A percentile compares a stretch with the other conserved stretches of the same genome.
Evolutionary conservation across 371 early-diverging fungal species (phyloP).

Genomic region (Mucor sp.): DNA sequence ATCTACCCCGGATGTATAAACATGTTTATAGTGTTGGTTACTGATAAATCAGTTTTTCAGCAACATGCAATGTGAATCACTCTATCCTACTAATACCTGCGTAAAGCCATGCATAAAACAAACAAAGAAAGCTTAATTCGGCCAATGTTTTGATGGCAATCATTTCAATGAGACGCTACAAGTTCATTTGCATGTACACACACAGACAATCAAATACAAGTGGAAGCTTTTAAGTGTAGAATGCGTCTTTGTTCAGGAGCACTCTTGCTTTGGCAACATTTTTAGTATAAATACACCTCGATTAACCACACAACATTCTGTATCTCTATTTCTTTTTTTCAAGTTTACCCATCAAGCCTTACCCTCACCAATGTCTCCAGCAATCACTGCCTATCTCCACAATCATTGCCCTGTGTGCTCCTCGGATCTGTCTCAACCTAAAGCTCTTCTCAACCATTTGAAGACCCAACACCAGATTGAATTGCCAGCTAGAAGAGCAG

Average conservation of each 20-base stretch:
- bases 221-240: not conserved
- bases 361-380: not conserved
- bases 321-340: not conserved
- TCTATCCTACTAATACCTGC: not conserved
- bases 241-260: not conserved
- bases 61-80: not conserved
- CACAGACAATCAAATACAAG: not conserved
- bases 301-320: not conserved
- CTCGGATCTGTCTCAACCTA: not conserved
- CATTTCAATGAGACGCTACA: not conserved
- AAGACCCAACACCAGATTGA: not conserved
- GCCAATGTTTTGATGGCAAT: not conserved
- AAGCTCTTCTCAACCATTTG: not conserved
- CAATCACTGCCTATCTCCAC: not conserved
- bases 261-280: not conserved
- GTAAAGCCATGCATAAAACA: not conserved
- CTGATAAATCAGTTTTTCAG: not conserved
- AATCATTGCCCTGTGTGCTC: not conserved
- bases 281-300: not conserved
- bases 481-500: not conserved
- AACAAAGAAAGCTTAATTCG: not conserved
- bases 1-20: not conserved
- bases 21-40: not conserved
- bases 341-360: not conserved
- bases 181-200: not conserved